Evolutionary conservation across 2,329 filamentous ascomycete genomes (phyloP), one percentile per base, ranked within the genome.

Genomic region (Diaporthe sp.): DNA sequence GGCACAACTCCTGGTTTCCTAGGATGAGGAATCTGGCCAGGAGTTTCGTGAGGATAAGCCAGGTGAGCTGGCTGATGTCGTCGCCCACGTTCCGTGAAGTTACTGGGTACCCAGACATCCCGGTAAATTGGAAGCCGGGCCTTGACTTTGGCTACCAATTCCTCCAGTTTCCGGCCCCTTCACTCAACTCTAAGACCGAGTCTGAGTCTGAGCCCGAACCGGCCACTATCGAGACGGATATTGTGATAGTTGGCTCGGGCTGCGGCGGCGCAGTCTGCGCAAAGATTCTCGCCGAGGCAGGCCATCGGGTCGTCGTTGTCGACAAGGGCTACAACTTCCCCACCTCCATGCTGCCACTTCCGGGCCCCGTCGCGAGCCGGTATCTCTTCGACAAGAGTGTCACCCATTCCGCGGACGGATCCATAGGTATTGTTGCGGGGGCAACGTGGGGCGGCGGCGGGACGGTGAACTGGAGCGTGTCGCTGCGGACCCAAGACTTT

Each of bases 191-290:
- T 19, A 50, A 22, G 10, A 2, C 47, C 4, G 55, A 50, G 6
- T 19, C 40, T 3, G 71, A 79, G 3, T 81, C 80, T 8, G 77
- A 78, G n/a, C 77, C 80, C 6, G 76, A 69, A 38, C 75, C 86
- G 6, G 90, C 92, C 76, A 87, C 88, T 4, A 85, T 97, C 52
- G 91, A 95, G 71, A 93, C 94, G 0, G 96, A 98, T 82, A 91
- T 97, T 0, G 91, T 97, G 54, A 92, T 98, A 74, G 89, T 98
- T 28, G 96, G 96, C 3, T 97, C 94, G 50, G 96, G 96, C 38
- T 97, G 94, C 78, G 96, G 96, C 76, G 95, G 94, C 54, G 94
- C 89, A 13, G 95, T 98, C 0, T 90, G 89, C 47, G 95, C 96
- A 33, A 96, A 96, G 82, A 93, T 94, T 68, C 85, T 98, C 1